A percentile compares a stretch with the other conserved stretches of the same genome.
These are phyloP conservation scores for Wilhelminamyces savonicus DNA, from an alignment of 805 yeast genomes.

Conservation along the genomic window DNA sequence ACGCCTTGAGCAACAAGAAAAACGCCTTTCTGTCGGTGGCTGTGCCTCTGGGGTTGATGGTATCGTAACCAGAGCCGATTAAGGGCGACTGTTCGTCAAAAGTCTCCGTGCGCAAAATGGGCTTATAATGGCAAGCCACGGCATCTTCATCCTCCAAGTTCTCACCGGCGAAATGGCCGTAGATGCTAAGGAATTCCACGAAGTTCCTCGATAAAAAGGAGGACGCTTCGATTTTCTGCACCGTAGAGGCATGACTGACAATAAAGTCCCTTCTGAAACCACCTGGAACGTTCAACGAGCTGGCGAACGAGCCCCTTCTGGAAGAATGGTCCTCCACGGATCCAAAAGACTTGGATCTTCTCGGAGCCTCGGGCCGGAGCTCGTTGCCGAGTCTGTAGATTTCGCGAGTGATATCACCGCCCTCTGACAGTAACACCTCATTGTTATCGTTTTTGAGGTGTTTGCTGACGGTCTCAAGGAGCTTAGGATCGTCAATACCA, in stretches of 20 bases:
- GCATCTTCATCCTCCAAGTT: slow-evolving; percentile 64
- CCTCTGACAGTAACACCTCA: slow-evolving; percentile 33
- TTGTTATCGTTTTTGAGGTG: slow-evolving; percentile 27
- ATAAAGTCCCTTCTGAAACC: slow-evolving; percentile 74
- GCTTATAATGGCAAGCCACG: slow-evolving; percentile 43
- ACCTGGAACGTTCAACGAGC: slow-evolving; percentile 71
- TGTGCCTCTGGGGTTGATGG: slow-evolving; percentile 40
- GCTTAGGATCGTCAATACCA: slow-evolving; percentile 24
- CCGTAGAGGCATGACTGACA: slow-evolving; percentile 11
- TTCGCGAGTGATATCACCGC: slow-evolving; percentile 49
- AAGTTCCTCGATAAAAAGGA: slow-evolving; percentile 64
- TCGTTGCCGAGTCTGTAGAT: slow-evolving; percentile 19
- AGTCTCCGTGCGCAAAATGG: slow-evolving; percentile 16
- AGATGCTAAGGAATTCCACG: slow-evolving; percentile 67
- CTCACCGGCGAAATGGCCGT: slow-evolving; percentile 87
- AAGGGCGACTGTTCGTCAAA: slow-evolving; percentile 1
- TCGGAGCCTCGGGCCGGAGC: no score
- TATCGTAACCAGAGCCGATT: slow-evolving; percentile 21
- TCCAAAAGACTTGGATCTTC: no score
- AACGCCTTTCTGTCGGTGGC: slow-evolving; percentile 72
- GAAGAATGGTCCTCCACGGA: no score
- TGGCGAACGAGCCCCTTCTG: slow-evolving; percentile 59
- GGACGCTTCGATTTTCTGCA: background rate
- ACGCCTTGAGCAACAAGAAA: slow-evolving; percentile 64
- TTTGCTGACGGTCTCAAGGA: slow-evolving; percentile 25